A percentile compares a stretch with the other conserved stretches of the same genome.
Conservation (phyloP, 345 rosid species). For the Durio zibethinus region DNA sequence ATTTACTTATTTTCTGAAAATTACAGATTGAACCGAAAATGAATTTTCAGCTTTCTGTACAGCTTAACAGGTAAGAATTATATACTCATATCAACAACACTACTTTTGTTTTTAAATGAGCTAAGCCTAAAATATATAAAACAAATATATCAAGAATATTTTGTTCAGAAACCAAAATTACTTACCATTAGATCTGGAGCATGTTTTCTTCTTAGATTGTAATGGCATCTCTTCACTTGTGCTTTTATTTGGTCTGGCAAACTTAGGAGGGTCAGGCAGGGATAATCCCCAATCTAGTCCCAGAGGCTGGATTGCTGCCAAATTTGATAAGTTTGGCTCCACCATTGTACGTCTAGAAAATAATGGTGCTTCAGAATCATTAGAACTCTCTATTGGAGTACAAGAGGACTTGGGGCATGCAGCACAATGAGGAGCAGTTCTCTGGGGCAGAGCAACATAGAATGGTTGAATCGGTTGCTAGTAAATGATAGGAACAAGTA, state of each 20-base stretch:
- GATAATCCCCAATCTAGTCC: constrained; percentile 21
- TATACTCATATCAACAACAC: neutral
- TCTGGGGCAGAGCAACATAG: constrained; percentile 12
- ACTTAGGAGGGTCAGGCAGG: constrained; percentile 38
- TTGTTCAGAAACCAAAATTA: neutral
- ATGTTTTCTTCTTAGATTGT: constrained; percentile 8
- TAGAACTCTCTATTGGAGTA: constrained; percentile 9
- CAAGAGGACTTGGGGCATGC: constrained; percentile 14
- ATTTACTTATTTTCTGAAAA: neutral
- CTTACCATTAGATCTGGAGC: constrained; percentile 29
- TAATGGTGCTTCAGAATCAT: constrained; percentile 31
- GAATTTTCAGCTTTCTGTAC: neutral
- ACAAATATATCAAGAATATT: neutral
- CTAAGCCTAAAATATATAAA: neutral
- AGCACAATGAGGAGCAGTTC: constrained; percentile 21
- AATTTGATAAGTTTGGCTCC: constrained; percentile 19
- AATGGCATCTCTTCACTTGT: constrained; percentile 13
- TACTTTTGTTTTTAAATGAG: neutral
- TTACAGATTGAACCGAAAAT: neutral
- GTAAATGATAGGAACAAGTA: constrained; percentile 1
- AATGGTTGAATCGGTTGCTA: constrained; percentile 4
- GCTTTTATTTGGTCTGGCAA: constrained; percentile 40
- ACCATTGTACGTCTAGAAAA: constrained; percentile 40
- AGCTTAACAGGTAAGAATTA: neutral
- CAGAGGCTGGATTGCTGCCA: constrained; percentile 14